Evolutionary conservation across 2,329 filamentous ascomycete genomes (phyloP).

Genomic region (Lachnellula suecica): DNA sequence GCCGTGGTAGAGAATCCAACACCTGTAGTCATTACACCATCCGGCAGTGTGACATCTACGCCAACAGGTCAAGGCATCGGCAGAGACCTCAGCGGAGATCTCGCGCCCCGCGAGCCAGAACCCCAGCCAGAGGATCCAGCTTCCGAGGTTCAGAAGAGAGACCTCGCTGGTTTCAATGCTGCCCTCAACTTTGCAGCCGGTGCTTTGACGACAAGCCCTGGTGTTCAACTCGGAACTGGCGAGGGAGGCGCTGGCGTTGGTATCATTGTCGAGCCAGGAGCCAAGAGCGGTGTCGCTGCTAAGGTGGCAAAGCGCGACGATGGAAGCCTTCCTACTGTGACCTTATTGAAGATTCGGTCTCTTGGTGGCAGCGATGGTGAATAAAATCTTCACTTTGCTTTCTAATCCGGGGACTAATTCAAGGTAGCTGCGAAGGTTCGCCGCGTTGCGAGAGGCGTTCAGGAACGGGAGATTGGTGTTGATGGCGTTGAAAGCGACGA

Average conservation of each 20-base stretch:
- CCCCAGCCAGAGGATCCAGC: too few relatives aligned
- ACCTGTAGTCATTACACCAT: not conserved
- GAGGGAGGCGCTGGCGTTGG: slow-evolving; percentile 38
- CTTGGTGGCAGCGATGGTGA: too few relatives aligned
- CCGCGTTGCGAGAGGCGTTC: too few relatives aligned
- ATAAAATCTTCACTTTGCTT: too few relatives aligned
- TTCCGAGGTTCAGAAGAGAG: slow-evolving; percentile 39
- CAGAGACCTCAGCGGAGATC: slow-evolving; percentile 10
- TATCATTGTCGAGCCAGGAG: slow-evolving; percentile 18
- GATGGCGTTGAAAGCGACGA: too few relatives aligned
- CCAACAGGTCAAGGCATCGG: slow-evolving; percentile 14
- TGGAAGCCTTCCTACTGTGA: too few relatives aligned
- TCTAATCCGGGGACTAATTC: too few relatives aligned
- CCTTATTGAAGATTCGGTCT: too few relatives aligned
- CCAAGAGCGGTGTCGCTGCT: not conserved
- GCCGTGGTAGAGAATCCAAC: slow-evolving; percentile 2
- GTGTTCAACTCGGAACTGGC: slow-evolving; percentile 48
- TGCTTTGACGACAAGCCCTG: slow-evolving; percentile 45
- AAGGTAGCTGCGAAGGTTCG: too few relatives aligned
- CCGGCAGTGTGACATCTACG: slow-evolving; percentile 2
- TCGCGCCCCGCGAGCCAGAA: too few relatives aligned
- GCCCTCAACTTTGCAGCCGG: slow-evolving; percentile 46
- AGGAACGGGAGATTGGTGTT: too few relatives aligned
- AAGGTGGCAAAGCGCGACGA: too few relatives aligned
- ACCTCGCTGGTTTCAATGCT: slow-evolving; percentile 46